phyloP scores from a whole-genome alignment of 768 basidiomycete genomes.

The Neoboletus brunneissimus region DNA sequence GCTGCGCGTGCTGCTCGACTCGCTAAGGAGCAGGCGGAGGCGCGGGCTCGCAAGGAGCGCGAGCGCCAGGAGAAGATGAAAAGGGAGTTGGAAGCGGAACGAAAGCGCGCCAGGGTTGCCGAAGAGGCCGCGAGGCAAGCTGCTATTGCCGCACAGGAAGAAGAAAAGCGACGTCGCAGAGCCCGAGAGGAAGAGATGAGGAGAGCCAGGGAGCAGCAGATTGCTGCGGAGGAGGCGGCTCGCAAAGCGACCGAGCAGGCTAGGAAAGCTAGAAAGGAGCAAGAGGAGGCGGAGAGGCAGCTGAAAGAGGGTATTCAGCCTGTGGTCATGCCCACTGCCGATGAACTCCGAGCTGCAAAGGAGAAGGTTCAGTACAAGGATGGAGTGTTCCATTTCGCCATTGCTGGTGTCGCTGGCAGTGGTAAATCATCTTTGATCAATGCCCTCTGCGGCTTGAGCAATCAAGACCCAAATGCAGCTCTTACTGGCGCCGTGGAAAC shows the following conservation, averaged over 20 bases:
- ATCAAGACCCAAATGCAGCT: background rate
- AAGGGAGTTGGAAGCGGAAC: conserved; percentile 23
- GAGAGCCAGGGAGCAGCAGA: conserved; percentile 14
- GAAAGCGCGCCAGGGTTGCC: conserved; percentile 11
- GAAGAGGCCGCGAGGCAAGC: conserved; percentile 26
- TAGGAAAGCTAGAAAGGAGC: conserved; percentile 18
- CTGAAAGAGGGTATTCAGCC: conserved; percentile 30
- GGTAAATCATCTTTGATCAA: conserved; percentile 34
- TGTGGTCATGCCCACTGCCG: conserved; percentile 28
- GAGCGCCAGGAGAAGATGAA: conserved; percentile 17
- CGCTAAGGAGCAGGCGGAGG: conserved; percentile 25
- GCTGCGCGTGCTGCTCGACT: conserved; percentile 22
- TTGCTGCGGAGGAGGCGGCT: conserved; percentile 27
- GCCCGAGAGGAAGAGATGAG: conserved; percentile 20
- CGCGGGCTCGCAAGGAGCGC: conserved; percentile 24
- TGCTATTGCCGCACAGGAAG: conserved; percentile 23
- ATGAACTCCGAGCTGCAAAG: conserved; percentile 26
- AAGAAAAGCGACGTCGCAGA: conserved; percentile 22
- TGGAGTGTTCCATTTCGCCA: conserved; percentile 29
- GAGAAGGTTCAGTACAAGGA: conserved; percentile 27
- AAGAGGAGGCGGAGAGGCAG: conserved; percentile 22
- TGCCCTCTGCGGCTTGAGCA: conserved; percentile 30
- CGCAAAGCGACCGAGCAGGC: conserved; percentile 23
- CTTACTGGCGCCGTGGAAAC: conserved; percentile 12
- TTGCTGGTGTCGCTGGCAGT: conserved; percentile 31